phyloP scores from a whole-genome alignment of 306 rosid species.

The Inga oerstediana region DNA sequence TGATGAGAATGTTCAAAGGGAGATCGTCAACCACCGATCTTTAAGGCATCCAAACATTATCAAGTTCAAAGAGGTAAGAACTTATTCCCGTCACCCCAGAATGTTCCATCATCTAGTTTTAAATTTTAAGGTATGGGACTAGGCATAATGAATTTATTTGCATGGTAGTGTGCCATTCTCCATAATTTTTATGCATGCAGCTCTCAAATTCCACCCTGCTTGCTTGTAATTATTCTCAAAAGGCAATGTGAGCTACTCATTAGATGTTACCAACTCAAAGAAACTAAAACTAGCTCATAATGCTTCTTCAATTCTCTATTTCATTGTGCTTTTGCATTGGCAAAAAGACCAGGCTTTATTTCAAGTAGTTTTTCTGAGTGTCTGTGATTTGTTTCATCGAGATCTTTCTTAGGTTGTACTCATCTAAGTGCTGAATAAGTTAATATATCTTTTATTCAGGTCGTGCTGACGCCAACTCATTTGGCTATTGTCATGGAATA shows the following conservation, averaged over 20 bases:
- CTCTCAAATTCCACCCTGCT: slow-evolving; percentile 15
- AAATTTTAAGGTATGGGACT: not conserved
- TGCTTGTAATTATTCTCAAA: slow-evolving; percentile 23
- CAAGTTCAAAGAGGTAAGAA: slow-evolving; percentile 90
- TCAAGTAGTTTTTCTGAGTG: slow-evolving; percentile 3
- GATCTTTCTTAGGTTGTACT: slow-evolving; percentile 17
- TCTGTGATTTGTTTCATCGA: not conserved
- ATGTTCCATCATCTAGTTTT: not conserved
- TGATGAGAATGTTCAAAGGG: slow-evolving; percentile 97
- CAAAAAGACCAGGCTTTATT: slow-evolving; percentile 21
- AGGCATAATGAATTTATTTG: not conserved
- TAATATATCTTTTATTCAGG: slow-evolving; percentile 53
- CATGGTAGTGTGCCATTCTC: slow-evolving; percentile 9
- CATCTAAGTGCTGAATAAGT: slow-evolving; percentile 20
- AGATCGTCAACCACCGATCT: slow-evolving; percentile 90
- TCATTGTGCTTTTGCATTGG: not conserved
- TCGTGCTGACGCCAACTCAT: slow-evolving; percentile 84
- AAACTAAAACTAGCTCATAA: not conserved
- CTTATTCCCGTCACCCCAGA: slow-evolving; percentile 7
- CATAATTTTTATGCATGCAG: slow-evolving; percentile 12
- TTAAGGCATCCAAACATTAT: slow-evolving; percentile 94
- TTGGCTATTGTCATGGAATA: slow-evolving; percentile 96
- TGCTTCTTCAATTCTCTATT: not conserved
- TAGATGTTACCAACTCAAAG: not conserved
- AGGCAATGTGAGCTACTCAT: slow-evolving; percentile 8